Percentiles rank a stretch among this genome's conserved stretches.
Evolutionary conservation across 1,284 basidiomycete genomes (phyloP).

Genomic region (Tilletia setariae): DNA sequence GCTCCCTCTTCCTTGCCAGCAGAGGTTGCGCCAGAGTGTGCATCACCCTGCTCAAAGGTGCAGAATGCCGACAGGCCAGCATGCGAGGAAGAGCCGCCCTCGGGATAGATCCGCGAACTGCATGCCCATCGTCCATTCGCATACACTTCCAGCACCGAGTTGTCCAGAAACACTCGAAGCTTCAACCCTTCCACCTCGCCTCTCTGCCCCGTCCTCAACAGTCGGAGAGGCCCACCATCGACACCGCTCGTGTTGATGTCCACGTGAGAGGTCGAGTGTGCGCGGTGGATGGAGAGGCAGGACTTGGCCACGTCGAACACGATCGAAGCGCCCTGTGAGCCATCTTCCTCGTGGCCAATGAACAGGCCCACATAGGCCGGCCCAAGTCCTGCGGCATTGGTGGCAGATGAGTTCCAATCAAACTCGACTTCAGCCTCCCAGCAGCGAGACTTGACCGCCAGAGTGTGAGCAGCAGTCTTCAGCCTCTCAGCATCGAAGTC

Average conservation of each 20-base stretch:
- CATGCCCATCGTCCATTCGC: conserved; percentile 33
- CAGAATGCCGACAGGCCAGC: background rate
- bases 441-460: conserved; percentile 2
- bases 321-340: conserved; percentile 21
- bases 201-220: too few relatives aligned
- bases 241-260: conserved; percentile 28
- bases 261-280: conserved; percentile 19
- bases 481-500: too few relatives aligned
- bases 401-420: conserved; percentile 12
- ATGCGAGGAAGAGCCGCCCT: conserved; percentile 11
- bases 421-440: conserved; percentile 24
- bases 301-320: conserved; percentile 21
- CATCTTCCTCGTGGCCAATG: conserved; percentile 27
- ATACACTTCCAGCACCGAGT: conserved; percentile 41
- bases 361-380: conserved; percentile 21
- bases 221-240: conserved; percentile 17
- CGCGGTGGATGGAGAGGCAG: conserved; percentile 31
- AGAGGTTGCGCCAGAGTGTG: background rate
- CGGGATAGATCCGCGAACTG: conserved; percentile 37
- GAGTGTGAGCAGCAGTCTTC: background rate
- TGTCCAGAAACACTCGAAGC: conserved; percentile 36
- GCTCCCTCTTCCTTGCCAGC: background rate
- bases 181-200: background rate
- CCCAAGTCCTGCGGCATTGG: background rate
- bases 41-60: too few relatives aligned